phyloP scores from a whole-genome alignment of 2,329 filamentous ascomycete genomes.

The Trichoderma sp. region DNA sequence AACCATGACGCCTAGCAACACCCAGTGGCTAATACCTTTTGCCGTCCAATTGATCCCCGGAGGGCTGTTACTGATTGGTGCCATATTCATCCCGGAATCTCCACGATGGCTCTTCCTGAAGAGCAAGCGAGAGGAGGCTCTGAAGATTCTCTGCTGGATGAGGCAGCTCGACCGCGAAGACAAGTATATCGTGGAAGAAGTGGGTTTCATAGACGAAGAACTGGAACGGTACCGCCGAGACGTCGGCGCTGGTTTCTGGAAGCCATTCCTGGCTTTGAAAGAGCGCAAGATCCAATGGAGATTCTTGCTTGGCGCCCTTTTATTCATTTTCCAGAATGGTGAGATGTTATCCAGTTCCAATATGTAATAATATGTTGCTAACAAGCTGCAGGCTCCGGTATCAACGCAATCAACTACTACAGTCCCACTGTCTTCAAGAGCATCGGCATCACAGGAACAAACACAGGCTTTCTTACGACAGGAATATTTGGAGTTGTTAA shows the following conservation, averaged over 20 bases:
- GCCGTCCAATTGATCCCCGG: slow-evolving; percentile 18
- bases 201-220: slow-evolving; percentile 14
- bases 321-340: slow-evolving; percentile 22
- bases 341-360: background rate
- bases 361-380: background rate
- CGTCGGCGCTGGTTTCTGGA: slow-evolving; percentile 21
- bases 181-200: slow-evolving; percentile 19
- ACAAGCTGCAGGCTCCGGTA: slow-evolving; percentile 8
- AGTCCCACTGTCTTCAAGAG: slow-evolving; percentile 19
- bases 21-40: slow-evolving; percentile 14
- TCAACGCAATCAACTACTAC: slow-evolving; percentile 22
- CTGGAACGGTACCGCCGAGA: slow-evolving; percentile 13
- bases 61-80: slow-evolving; percentile 13
- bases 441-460: slow-evolving; percentile 18
- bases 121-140: slow-evolving; percentile 10
- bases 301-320: slow-evolving; percentile 6
- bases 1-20: slow-evolving; percentile 8
- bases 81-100: slow-evolving; percentile 14
- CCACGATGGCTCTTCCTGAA: slow-evolving; percentile 21
- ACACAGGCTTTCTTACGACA: slow-evolving; percentile 15
- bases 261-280: slow-evolving; percentile 17
- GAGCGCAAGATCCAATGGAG: slow-evolving; percentile 17
- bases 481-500: slow-evolving; percentile 19
- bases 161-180: slow-evolving; percentile 8
- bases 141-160: slow-evolving; percentile 20